Conservation (phyloP, 192 early-diverging fungal genomes). For the Rhizophagus clarus region DNA sequence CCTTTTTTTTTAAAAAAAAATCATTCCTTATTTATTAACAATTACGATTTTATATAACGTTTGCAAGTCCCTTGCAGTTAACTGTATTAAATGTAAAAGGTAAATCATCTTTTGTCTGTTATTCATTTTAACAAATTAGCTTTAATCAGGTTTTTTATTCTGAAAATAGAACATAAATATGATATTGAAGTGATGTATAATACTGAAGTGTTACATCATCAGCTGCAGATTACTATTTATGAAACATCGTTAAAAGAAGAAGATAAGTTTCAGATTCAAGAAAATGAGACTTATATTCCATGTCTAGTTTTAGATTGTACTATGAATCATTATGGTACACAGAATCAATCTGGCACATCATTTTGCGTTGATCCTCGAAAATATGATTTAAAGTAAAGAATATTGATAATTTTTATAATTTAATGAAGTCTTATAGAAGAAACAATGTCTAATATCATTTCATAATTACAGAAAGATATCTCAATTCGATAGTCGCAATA, state of each 20-base stretch:
- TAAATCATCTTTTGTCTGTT: not conserved
- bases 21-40: not conserved
- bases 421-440: too few species aligned
- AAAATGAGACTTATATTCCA: not conserved
- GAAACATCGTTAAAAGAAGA: slow-evolving; percentile 5
- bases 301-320: not conserved
- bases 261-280: not conserved
- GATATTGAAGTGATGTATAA: not conserved
- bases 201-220: not conserved
- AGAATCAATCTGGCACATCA: too few species aligned
- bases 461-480: slow-evolving; percentile 7
- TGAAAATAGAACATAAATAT: too few species aligned
- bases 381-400: too few species aligned
- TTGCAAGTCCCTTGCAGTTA: not conserved
- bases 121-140: too few species aligned
- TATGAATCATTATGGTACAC: not conserved
- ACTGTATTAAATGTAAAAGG: not conserved
- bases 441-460: too few species aligned
- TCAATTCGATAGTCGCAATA: slow-evolving; percentile 1
- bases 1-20: too few species aligned
- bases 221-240: not conserved
- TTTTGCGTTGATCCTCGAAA: too few species aligned
- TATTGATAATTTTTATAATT: too few species aligned
- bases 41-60: too few species aligned
- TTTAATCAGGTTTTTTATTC: too few species aligned